phyloP scores from a whole-genome alignment of 352 stramenopile species.

The Globisporangium orthogonon region DNA sequence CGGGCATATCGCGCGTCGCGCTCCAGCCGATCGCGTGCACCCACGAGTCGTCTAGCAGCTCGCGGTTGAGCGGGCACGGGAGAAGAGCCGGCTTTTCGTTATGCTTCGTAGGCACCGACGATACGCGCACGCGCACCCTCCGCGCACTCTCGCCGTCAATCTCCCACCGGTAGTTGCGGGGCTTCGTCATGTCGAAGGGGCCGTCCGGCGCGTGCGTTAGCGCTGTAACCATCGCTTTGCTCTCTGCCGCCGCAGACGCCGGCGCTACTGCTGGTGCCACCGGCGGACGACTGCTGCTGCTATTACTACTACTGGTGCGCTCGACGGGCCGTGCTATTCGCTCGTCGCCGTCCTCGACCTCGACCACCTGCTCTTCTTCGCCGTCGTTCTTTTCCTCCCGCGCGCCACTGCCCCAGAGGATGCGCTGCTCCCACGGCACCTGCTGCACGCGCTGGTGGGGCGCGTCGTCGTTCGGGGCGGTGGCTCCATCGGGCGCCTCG shows the following conservation, averaged over 20 bases:
- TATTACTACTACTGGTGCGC: background rate
- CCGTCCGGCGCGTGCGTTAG: background rate
- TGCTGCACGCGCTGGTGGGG: slow-evolving; percentile 47
- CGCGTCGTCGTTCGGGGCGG: slow-evolving; percentile 32
- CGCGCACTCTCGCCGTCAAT: slow-evolving; percentile 18
- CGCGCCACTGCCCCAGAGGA: slow-evolving; percentile 51
- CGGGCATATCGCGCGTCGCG: slow-evolving; percentile 1
- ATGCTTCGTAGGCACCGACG: background rate
- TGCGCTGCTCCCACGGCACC: slow-evolving; percentile 72
- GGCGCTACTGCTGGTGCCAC: background rate
- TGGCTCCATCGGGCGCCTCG: slow-evolving; percentile 32
- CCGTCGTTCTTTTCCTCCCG: slow-evolving; percentile 1
- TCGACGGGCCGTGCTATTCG: background rate
- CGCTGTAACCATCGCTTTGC: background rate
- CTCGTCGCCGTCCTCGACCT: slow-evolving; percentile 3
- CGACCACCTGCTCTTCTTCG: slow-evolving; percentile 2
- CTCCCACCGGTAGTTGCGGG: slow-evolving; percentile 74
- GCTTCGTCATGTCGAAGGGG: slow-evolving; percentile 69
- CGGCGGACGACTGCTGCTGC: background rate
- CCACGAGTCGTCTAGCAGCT: background rate
- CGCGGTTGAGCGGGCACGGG: slow-evolving; percentile 15
- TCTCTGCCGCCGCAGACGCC: background rate
- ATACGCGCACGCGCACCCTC: background rate
- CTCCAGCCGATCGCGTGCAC: slow-evolving; percentile 1
- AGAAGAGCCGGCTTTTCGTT: slow-evolving; percentile 3